A percentile compares a stretch with the other conserved stretches of the same genome.
These are phyloP conservation scores for Candida sanyaensis DNA, from an alignment of 1,139 yeast species.

Conservation along the genomic window DNA sequence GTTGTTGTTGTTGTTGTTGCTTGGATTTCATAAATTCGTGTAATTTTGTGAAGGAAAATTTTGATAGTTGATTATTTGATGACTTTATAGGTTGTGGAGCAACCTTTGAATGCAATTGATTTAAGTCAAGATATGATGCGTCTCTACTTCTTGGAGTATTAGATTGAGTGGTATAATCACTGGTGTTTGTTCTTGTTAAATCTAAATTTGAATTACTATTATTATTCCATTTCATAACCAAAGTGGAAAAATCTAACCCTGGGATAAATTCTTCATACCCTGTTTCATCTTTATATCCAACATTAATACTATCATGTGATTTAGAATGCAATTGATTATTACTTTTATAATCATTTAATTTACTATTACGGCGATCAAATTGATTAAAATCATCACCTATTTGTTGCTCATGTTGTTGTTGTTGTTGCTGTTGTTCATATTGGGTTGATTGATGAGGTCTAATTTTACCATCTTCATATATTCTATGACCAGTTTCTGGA, in stretches of 20 bases:
- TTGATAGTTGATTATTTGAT: slow-evolving; percentile 11
- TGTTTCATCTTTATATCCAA: slow-evolving; percentile 13
- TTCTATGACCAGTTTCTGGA: slow-evolving; percentile 49
- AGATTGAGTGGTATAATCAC: slow-evolving; percentile 18
- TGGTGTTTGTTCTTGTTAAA: slow-evolving; percentile 10
- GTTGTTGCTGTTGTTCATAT: background rate
- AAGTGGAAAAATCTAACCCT: slow-evolving; percentile 55
- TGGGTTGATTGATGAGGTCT: slow-evolving; percentile 29
- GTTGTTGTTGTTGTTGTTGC: slow-evolving; percentile 13
- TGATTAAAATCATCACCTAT: background rate
- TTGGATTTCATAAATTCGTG: slow-evolving; percentile 30
- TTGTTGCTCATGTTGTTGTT: background rate
- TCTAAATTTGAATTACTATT: slow-evolving; percentile 12
- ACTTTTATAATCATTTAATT: background rate
- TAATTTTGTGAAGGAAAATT: slow-evolving; percentile 26
- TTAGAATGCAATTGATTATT: slow-evolving; percentile 26
- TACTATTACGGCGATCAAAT: background rate
- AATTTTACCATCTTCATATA: slow-evolving; percentile 50
- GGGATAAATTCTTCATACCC: slow-evolving; percentile 75
- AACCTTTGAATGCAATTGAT: slow-evolving; percentile 48
- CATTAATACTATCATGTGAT: slow-evolving; percentile 28
- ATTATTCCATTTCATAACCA: slow-evolving; percentile 41
- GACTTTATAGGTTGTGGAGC: slow-evolving; percentile 45
- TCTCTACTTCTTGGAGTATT: slow-evolving; percentile 31
- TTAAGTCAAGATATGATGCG: slow-evolving; percentile 42